Percentiles rank a stretch among this genome's conserved stretches.
These are phyloP conservation scores for Phytophthora niederhauseri DNA, from an alignment of 352 stramenopile species.

Conservation along the genomic window DNA sequence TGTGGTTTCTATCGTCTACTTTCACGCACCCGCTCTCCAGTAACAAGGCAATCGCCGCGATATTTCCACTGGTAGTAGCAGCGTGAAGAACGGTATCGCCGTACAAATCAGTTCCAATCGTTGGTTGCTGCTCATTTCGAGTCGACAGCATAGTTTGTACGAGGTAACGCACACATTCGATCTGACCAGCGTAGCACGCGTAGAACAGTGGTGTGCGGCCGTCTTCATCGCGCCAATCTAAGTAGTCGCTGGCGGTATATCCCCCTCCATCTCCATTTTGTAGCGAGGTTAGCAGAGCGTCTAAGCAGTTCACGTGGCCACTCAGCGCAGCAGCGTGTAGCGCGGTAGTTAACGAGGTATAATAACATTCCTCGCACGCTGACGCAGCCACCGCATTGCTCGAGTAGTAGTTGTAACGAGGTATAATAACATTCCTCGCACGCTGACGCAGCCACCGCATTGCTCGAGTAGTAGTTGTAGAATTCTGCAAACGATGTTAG, in stretches of 20 bases:
- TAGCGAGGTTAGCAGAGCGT: slow-evolving; percentile 39
- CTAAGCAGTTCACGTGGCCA: slow-evolving; percentile 59
- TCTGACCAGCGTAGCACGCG: slow-evolving; percentile 64
- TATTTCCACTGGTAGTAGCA: slow-evolving; percentile 44
- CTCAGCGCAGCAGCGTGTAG: slow-evolving; percentile 62
- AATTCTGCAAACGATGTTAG: slow-evolving; percentile 63
- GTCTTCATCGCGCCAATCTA: slow-evolving; percentile 68
- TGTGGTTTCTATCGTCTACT: slow-evolving; percentile 51
- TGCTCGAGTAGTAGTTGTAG: slow-evolving; percentile 38
- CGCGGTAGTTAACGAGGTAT: slow-evolving; percentile 54
- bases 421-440: slow-evolving; percentile 72
- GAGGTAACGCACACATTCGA: slow-evolving; percentile 52
- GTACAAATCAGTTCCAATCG: slow-evolving; percentile 43
- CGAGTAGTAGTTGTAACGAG: slow-evolving; percentile 41
- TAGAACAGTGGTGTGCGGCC: slow-evolving; percentile 77
- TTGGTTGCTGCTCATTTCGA: slow-evolving; percentile 6
- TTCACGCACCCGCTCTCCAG: slow-evolving; percentile 46
- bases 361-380: slow-evolving; percentile 63
- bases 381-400: slow-evolving; percentile 10
- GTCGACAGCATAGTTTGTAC: slow-evolving; percentile 19
- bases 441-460: slow-evolving; percentile 12
- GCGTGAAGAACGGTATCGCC: slow-evolving; percentile 71
- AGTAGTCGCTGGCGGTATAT: slow-evolving; percentile 34
- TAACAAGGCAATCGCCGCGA: slow-evolving; percentile 39
- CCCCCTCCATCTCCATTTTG: slow-evolving; percentile 22